Evolutionary conservation across 2,329 filamentous ascomycete genomes (phyloP).

Genomic region (Juglanconis juglandina): DNA sequence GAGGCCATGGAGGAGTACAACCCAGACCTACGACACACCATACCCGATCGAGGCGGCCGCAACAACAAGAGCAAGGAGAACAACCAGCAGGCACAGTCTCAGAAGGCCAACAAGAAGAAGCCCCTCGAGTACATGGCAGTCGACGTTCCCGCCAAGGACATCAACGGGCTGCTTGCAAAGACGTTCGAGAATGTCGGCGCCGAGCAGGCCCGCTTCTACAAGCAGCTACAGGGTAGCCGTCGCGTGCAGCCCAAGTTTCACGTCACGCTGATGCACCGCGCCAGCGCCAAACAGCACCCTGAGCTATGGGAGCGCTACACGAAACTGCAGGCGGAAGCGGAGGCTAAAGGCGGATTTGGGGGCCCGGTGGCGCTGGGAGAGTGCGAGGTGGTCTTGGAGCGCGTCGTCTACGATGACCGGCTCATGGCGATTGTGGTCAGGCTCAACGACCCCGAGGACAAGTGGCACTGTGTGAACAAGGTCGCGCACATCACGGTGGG

Average conservation of each 20-base stretch:
- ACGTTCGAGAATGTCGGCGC: slow-evolving; percentile 59
- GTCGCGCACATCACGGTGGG: slow-evolving; percentile 88
- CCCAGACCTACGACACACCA: slow-evolving; percentile 71
- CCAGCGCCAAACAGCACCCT: slow-evolving; percentile 55
- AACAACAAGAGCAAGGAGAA: slow-evolving; percentile 42
- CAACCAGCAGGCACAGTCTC: slow-evolving; percentile 29
- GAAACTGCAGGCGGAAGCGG: slow-evolving; percentile 51
- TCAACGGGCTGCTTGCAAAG: slow-evolving; percentile 60
- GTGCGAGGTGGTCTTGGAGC: slow-evolving; percentile 62
- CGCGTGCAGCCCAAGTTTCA: slow-evolving; percentile 86
- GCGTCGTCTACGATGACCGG: slow-evolving; percentile 78
- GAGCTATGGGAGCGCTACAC: slow-evolving; percentile 74
- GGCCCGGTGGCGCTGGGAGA: slow-evolving; percentile 55
- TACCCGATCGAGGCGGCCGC: slow-evolving; percentile 55
- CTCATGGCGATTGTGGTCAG: slow-evolving; percentile 91
- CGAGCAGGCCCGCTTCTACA: slow-evolving; percentile 65
- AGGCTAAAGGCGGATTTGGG: slow-evolving; percentile 32
- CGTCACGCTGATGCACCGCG: slow-evolving; percentile 87
- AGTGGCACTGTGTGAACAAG: slow-evolving; percentile 70
- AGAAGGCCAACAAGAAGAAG: slow-evolving; percentile 42
- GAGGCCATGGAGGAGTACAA: slow-evolving; percentile 72
- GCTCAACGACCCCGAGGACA: slow-evolving; percentile 52
- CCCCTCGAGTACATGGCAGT: slow-evolving; percentile 57
- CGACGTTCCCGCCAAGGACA: slow-evolving; percentile 38
- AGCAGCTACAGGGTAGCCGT: slow-evolving; percentile 66